Conservation (phyloP, 2,329 filamentous ascomycete genomes). For the Cladorrhinum sp. region DNA sequence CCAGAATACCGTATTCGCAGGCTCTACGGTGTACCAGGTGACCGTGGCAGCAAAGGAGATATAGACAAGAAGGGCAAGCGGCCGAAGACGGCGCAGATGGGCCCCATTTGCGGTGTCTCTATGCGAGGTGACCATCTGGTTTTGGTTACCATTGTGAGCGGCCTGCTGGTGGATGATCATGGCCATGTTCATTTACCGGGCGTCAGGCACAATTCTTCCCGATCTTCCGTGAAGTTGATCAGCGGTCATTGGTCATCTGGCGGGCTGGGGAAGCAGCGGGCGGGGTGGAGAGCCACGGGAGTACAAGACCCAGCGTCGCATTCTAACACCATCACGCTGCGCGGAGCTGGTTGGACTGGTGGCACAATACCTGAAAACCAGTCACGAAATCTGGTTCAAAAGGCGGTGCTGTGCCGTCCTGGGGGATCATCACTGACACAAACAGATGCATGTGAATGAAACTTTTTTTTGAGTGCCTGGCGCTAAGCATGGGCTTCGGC, state of each 20-base stretch:
- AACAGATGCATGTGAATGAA: not conserved
- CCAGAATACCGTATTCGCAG: not conserved
- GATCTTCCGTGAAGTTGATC: not conserved
- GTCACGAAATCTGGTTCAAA: not conserved
- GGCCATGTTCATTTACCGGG: not conserved
- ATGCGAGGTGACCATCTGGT: slow-evolving; percentile 7
- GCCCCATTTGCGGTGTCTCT: slow-evolving; percentile 8
- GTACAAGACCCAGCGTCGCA: not conserved
- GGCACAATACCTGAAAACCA: not conserved
- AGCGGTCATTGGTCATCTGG: slow-evolving; percentile 3
- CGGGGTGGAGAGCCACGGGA: not conserved
- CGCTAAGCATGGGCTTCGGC: not conserved
- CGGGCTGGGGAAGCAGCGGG: not conserved
- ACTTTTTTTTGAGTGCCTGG: not conserved
- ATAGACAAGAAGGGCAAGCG: slow-evolving; percentile 23
- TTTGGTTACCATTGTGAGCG: slow-evolving; percentile 12
- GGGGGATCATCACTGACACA: not conserved
- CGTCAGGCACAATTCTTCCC: slow-evolving; percentile 2
- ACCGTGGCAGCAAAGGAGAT: slow-evolving; percentile 19
- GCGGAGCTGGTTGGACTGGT: not conserved
- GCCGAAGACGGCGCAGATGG: slow-evolving; percentile 13
- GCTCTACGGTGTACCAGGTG: slow-evolving; percentile 20
- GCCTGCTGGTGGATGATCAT: slow-evolving; percentile 3
- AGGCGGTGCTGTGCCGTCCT: not conserved
- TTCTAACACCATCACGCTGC: not conserved